Base-by-base conservation (phyloP, 176 grass and related monocot species). In the Leersia perrieri region DNA sequence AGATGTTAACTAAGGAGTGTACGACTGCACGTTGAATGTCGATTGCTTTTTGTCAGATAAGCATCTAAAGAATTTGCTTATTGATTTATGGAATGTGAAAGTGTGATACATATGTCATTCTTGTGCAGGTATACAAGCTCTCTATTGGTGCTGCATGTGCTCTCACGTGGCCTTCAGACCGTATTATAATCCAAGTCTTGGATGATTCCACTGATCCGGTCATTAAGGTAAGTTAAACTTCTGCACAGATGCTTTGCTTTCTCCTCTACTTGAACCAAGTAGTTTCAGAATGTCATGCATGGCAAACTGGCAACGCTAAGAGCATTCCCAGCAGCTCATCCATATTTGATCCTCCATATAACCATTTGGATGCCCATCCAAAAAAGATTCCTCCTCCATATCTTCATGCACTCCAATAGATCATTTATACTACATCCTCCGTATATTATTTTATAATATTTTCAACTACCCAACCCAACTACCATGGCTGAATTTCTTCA, bases 131-230 rank as follows among this genome's bases (percentile, higher is more conserved):
- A 27, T 94, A 94, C 49, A 87, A 91, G 53, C 70, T 94, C 29
- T 94, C 89, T 47, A 91, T 94, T 45, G 87, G 75, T 57, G 86
- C 92, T 11, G 86, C 75, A 5, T 94, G 92, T 87, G 83, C 89
- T 16, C 89, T 94, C 82, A 94, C 92, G 74, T 94, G 92, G 92
- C 92, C 89, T 67, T 70, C 89, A 16, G 70, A 86, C 28, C 86
- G 89, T 72, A 94, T 94, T 80, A 84, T 91, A 80, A 84, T 94
- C 66, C 92, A 94, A 81, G 87, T 94, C 68, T 84, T 94, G 83
- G 92, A 94, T 76, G 92, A 94, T 81, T 94, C 89, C 70, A 94
- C 86, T 44, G 92, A 94, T 70, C 89, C 58, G 5, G 32, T 88
- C 55, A 70, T 94, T 89, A 94, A 94, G 80, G 92, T 94, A 91